Conservation (phyloP, 306 rosid genomes). For the Begonia masoniana region DNA sequence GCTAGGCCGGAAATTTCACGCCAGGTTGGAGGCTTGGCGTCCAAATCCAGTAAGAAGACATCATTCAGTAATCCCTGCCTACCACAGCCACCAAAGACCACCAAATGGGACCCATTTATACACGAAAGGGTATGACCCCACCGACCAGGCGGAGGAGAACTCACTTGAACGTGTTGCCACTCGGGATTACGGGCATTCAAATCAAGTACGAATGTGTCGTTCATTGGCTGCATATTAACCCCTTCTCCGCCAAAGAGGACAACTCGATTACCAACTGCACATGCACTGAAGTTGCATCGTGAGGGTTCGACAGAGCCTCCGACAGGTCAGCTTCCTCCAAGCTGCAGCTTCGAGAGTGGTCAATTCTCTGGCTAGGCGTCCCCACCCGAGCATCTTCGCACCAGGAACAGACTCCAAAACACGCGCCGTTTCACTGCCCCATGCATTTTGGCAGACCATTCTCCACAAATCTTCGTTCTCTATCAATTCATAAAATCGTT, state of each 20-base stretch:
- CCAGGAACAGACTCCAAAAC: conserved; percentile 94
- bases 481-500: conserved; percentile 59
- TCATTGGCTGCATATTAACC: conserved; percentile 99
- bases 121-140: conserved; percentile 99
- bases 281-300: conserved; percentile 95
- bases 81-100: conserved; percentile 99
- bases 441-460: conserved; percentile 97
- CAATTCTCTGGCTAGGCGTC: conserved; percentile 79
- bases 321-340: conserved; percentile 90
- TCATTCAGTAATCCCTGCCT: conserved; percentile 95
- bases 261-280: conserved; percentile 96
- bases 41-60: conserved; percentile 87
- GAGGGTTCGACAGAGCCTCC: conserved; percentile 96
- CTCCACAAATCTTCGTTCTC: conserved; percentile 93
- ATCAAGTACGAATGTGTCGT: conserved; percentile 91
- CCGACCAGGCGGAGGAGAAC: conserved; percentile 99
- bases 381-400: conserved; percentile 97
- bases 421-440: conserved; percentile 96
- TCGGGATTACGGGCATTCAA: conserved; percentile 82
- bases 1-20: conserved; percentile 97
- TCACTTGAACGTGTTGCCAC: conserved; percentile 96
- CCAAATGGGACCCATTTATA: conserved; percentile 86
- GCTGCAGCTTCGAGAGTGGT: conserved; percentile 99
- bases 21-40: conserved; percentile 95
- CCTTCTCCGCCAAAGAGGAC: conserved; percentile 99